A percentile compares a stretch with the other conserved stretches of the same genome.
Conservation (phyloP, 345 rosid genomes). For the Eucalyptus rudis region DNA sequence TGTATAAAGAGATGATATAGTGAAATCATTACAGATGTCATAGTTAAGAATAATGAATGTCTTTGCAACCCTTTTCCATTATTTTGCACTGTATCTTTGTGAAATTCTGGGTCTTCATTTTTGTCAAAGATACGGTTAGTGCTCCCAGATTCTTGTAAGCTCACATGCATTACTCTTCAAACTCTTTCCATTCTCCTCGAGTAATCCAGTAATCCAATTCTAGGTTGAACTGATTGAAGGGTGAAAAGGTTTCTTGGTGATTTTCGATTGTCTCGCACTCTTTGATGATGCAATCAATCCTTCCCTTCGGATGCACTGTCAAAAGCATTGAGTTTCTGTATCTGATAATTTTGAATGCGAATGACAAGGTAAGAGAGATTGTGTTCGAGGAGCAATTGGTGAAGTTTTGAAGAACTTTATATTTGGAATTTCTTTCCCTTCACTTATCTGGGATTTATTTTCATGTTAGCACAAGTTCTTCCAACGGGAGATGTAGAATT, state of each 20-base stretch:
- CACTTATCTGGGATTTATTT: background rate
- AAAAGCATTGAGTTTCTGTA: background rate
- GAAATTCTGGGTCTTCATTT: background rate
- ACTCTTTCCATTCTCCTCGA: fast-evolving
- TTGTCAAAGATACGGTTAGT: background rate
- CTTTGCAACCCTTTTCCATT: background rate
- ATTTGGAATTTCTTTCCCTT: background rate
- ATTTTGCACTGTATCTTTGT: background rate
- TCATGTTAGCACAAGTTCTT: background rate
- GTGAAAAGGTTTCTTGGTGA: background rate
- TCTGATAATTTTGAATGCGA: background rate
- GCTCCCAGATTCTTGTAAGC: background rate
- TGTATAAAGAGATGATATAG: background rate
- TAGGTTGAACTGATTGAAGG: background rate
- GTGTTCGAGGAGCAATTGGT: background rate
- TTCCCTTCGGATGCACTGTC: background rate
- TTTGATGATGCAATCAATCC: background rate
- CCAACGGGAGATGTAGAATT: background rate
- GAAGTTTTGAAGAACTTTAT: background rate
- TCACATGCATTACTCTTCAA: background rate
- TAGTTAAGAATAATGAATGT: background rate
- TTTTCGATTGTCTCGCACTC: background rate
- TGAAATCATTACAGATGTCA: background rate
- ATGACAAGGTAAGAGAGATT: background rate
- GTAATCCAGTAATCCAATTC: background rate